Conservation (phyloP, 169 alveolate species). For the Plasmodium fragile region DNA sequence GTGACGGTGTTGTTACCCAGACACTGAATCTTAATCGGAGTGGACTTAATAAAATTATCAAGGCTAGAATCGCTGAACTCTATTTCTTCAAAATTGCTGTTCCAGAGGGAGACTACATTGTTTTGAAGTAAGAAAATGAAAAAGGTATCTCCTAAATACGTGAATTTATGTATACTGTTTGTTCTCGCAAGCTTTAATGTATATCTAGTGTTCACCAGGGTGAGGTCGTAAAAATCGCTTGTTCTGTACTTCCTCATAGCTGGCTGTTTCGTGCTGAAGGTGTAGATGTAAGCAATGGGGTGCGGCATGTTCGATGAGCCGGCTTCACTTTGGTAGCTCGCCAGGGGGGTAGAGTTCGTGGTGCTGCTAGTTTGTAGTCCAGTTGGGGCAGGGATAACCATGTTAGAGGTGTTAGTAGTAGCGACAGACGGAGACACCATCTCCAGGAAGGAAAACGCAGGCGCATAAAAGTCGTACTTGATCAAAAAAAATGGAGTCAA, state of each 20-base stretch:
- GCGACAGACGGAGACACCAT: not conserved
- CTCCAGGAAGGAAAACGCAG: constrained; percentile 29
- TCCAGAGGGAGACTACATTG: constrained; percentile 2
- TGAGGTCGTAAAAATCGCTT: not conserved
- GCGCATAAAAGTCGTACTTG: constrained; percentile 25
- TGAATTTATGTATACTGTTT: not conserved
- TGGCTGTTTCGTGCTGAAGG: not conserved
- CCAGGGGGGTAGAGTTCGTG: not conserved
- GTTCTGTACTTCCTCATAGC: constrained; percentile 20
- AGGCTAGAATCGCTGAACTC: not conserved
- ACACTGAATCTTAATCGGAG: constrained; percentile 45
- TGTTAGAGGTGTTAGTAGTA: not conserved
- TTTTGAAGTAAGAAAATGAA: constrained; percentile 11
- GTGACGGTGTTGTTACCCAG: not conserved
- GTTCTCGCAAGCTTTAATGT: not conserved
- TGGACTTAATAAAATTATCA: not conserved
- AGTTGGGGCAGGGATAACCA: not conserved
- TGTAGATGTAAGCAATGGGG: constrained; percentile 12
- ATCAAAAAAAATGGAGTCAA: constrained; percentile 61
- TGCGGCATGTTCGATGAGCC: not conserved
- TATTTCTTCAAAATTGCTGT: constrained; percentile 16
- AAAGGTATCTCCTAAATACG: not conserved
- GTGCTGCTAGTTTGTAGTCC: not conserved
- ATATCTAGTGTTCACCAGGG: not conserved
- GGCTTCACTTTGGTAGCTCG: not conserved